Conservation (phyloP, 2,329 filamentous ascomycete genomes). For the Fusarium sp. region DNA sequence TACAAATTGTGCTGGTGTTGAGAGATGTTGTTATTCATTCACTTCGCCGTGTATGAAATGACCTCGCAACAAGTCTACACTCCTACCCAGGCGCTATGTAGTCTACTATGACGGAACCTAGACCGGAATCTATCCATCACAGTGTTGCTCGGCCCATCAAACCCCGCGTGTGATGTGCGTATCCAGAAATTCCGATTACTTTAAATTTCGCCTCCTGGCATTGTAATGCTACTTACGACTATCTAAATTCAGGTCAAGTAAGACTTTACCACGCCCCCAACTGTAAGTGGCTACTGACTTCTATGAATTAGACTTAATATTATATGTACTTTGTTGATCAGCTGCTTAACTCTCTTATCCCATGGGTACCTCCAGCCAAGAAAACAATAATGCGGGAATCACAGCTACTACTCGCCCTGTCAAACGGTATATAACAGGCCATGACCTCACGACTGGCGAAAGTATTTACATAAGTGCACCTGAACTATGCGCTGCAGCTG, state of each 20-base stretch:
- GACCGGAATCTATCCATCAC: neutral
- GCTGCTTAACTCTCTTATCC: neutral
- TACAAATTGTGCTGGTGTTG: too few species aligned
- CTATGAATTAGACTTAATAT: too few species aligned
- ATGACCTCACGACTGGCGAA: neutral
- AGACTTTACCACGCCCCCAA: too few species aligned
- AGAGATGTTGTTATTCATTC: too few species aligned
- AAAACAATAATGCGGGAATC: neutral
- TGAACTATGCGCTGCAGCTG: neutral
- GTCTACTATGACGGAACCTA: neutral
- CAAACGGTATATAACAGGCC: constrained; percentile 14
- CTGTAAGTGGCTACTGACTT: too few species aligned
- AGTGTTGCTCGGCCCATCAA: too few species aligned
- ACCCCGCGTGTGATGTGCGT: neutral
- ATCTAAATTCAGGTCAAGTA: too few species aligned
- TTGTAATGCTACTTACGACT: too few species aligned
- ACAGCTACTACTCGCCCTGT: neutral
- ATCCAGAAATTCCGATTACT: neutral
- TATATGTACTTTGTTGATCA: too few species aligned
- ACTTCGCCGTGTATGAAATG: neutral
- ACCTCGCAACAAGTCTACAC: neutral
- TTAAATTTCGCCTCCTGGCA: too few species aligned
- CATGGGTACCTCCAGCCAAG: neutral
- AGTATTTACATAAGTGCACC: constrained; percentile 6
- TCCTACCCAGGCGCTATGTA: too few species aligned